Evolutionary conservation across 345 rosid species (phyloP).

Genomic region (Gossypium australe): DNA sequence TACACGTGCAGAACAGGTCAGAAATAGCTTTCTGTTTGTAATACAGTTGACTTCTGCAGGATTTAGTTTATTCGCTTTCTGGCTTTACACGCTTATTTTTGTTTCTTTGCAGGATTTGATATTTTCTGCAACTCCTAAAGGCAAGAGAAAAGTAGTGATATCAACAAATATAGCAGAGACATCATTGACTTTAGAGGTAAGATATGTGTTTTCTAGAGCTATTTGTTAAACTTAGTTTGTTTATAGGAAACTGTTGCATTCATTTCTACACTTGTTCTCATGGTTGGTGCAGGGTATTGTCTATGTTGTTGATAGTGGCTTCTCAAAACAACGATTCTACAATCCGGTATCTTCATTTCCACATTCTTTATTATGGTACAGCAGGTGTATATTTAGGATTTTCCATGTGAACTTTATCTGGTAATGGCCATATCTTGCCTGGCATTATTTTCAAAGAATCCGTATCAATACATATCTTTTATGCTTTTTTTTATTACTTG

Average conservation of each 20-base stretch:
- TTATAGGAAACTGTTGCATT: neutral
- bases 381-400: neutral
- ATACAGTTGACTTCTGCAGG: neutral
- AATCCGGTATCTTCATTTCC: conserved; percentile 64
- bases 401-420: neutral
- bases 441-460: neutral
- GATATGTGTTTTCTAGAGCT: conserved; percentile 1
- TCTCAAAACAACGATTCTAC: conserved; percentile 91
- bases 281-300: conserved; percentile 67
- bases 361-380: neutral
- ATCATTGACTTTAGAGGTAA: conserved; percentile 89
- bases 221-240: conserved; percentile 1
- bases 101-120: conserved; percentile 54
- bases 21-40: neutral
- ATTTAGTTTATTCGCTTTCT: conserved; percentile 4
- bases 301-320: conserved; percentile 92
- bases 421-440: neutral
- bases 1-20: conserved; percentile 79
- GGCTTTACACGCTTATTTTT: neutral
- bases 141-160: conserved; percentile 86
- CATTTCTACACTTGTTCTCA: conserved; percentile 13
- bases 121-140: conserved; percentile 85
- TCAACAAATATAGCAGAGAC: conserved; percentile 97
- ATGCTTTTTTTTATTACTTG: neutral
- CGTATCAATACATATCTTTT: neutral